Conservation (phyloP, 2,329 filamentous ascomycete species). For the Cordyceps cicadae region DNA sequence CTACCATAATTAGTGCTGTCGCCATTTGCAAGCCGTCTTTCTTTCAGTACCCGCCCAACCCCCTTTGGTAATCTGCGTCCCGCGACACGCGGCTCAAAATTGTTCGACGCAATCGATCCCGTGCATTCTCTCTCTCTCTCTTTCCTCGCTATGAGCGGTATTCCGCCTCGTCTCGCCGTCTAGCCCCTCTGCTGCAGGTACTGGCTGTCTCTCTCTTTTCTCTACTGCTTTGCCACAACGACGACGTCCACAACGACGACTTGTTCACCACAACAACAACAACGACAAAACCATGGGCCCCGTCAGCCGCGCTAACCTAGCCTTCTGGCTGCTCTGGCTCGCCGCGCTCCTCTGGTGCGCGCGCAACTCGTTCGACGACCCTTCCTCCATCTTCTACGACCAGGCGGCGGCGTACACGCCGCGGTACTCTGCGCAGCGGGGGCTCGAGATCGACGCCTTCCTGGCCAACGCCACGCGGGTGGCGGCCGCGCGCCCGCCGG, state of each 20-base stretch:
- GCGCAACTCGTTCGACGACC: conserved; percentile 26
- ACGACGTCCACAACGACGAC: too few species aligned
- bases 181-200: neutral
- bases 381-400: conserved; percentile 27
- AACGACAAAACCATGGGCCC: neutral
- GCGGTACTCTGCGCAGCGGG: conserved; percentile 20
- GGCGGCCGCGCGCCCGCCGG: neutral
- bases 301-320: conserved; percentile 19
- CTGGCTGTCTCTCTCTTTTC: neutral
- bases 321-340: conserved; percentile 25
- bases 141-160: conserved; percentile 3
- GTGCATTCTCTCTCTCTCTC: neutral
- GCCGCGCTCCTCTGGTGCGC: conserved; percentile 21
- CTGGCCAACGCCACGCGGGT: conserved; percentile 13
- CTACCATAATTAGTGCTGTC: too few species aligned
- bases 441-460: conserved; percentile 21
- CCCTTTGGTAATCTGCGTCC: neutral
- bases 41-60: neutral
- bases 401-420: conserved; percentile 20
- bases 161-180: neutral
- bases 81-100: too few species aligned
- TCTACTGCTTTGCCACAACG: too few species aligned
- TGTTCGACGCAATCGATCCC: too few species aligned
- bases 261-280: too few species aligned
- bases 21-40: neutral